Conservation (phyloP, 2,329 filamentous ascomycete genomes). For the Ophiostoma australiae region DNA sequence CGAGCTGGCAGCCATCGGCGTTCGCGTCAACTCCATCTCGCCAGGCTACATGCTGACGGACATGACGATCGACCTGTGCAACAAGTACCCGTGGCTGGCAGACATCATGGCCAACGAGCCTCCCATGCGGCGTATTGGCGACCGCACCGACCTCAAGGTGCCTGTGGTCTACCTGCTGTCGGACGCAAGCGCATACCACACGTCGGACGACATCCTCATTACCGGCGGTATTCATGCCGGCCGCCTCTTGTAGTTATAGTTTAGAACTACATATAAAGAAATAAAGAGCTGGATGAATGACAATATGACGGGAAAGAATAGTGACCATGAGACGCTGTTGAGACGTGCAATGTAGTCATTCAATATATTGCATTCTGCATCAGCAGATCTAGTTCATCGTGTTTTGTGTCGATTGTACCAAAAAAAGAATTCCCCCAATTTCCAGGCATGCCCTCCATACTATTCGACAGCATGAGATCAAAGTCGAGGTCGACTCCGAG, state of each 20-base stretch:
- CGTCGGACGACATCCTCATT: conserved; percentile 17
- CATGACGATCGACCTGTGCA: conserved; percentile 21
- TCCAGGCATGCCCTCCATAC: not conserved
- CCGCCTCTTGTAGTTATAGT: not conserved
- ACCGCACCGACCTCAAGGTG: conserved; percentile 21
- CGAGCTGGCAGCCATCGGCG: conserved; percentile 60
- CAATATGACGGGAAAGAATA: too few relatives aligned
- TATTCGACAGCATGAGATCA: not conserved
- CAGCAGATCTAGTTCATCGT: not conserved
- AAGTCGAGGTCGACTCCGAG: not conserved
- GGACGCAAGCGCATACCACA: conserved; percentile 20
- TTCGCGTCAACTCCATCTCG: conserved; percentile 65
- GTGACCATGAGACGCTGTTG: too few relatives aligned
- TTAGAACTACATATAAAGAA: not conserved
- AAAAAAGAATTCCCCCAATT: not conserved
- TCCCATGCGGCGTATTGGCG: conserved; percentile 21
- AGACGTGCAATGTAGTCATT: too few relatives aligned
- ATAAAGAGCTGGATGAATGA: not conserved
- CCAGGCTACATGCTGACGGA: conserved; percentile 43
- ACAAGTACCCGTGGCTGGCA: conserved; percentile 10
- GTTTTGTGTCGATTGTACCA: not conserved
- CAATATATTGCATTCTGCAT: too few relatives aligned
- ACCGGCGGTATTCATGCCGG: conserved; percentile 21
- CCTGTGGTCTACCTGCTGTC: conserved; percentile 21
- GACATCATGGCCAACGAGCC: conserved; percentile 15